Conservation (phyloP, 805 yeast species). For the Candida bentonensis region DNA sequence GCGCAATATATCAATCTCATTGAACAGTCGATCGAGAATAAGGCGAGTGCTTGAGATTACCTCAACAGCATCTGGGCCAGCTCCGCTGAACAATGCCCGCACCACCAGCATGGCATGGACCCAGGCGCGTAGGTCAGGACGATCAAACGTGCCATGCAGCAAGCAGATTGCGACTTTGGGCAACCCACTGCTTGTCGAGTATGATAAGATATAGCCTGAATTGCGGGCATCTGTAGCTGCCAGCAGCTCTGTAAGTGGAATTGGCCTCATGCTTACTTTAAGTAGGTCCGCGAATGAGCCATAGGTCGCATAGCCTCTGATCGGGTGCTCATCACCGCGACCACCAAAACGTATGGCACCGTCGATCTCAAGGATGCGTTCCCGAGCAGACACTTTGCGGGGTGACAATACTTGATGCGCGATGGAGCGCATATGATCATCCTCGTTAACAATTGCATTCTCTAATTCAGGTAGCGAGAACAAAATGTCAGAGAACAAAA, state of each 20-base stretch:
- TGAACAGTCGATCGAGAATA: neutral
- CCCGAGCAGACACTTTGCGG: slow-evolving; percentile 8
- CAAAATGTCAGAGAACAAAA: slow-evolving; percentile 12
- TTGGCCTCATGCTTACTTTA: neutral
- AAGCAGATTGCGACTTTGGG: neutral
- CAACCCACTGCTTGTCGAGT: neutral
- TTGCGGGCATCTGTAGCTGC: neutral
- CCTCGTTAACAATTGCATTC: neutral
- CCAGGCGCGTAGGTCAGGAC: neutral
- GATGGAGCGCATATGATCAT: neutral
- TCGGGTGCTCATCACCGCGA: neutral
- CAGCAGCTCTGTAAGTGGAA: neutral
- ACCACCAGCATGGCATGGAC: neutral
- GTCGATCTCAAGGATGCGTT: neutral
- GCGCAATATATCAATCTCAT: neutral
- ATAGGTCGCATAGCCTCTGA: neutral
- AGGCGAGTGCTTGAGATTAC: neutral
- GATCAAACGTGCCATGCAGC: neutral
- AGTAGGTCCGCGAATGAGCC: neutral
- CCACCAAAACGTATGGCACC: neutral
- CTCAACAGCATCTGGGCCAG: neutral
- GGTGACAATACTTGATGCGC: slow-evolving; percentile 10
- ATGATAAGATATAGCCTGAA: neutral
- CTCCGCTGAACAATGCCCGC: neutral
- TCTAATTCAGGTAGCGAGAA: neutral